A percentile compares a stretch with the other conserved stretches of the same genome.
These are phyloP conservation scores for Noccaea bulbosa DNA, from an alignment of 345 rosid genomes.

Conservation along the genomic window DNA sequence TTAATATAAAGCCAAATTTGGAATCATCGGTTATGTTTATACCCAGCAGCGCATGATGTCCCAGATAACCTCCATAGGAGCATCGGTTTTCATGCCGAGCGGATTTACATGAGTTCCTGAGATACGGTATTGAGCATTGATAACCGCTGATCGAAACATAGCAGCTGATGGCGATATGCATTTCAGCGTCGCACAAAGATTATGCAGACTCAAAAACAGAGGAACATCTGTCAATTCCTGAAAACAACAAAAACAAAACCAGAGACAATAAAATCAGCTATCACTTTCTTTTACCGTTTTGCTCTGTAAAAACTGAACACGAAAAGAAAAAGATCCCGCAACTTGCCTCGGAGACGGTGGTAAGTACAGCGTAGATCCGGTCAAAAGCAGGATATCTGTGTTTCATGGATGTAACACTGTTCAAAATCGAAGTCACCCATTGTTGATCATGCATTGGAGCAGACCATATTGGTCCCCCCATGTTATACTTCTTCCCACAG, in stretches of 20 bases:
- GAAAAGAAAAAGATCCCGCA: neutral
- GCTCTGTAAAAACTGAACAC: neutral
- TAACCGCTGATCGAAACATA: conserved; percentile 85
- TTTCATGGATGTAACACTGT: conserved; percentile 72
- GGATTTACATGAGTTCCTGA: conserved; percentile 94
- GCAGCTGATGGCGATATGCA: conserved; percentile 91
- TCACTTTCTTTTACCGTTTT: neutral
- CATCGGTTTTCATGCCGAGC: conserved; percentile 88
- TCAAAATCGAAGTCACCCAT: conserved; percentile 76
- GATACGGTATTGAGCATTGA: conserved; percentile 81
- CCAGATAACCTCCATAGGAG: conserved; percentile 97
- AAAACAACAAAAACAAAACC: conserved; percentile 6
- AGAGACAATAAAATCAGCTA: neutral
- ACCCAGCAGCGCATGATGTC: conserved; percentile 99
- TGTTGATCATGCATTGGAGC: conserved; percentile 94
- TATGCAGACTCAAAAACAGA: conserved; percentile 87
- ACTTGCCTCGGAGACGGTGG: conserved; percentile 85
- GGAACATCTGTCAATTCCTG: conserved; percentile 96
- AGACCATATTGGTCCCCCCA: conserved; percentile 99
- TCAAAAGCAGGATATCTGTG: conserved; percentile 88
- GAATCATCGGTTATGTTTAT: conserved; percentile 61
- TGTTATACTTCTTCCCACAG: conserved; percentile 90
- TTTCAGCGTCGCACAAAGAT: conserved; percentile 84
- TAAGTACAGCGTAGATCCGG: conserved; percentile 83
- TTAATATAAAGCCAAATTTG: conserved; percentile 57